phyloP scores from a whole-genome alignment of 441 rosid species.

The Kokia cookei region DNA sequence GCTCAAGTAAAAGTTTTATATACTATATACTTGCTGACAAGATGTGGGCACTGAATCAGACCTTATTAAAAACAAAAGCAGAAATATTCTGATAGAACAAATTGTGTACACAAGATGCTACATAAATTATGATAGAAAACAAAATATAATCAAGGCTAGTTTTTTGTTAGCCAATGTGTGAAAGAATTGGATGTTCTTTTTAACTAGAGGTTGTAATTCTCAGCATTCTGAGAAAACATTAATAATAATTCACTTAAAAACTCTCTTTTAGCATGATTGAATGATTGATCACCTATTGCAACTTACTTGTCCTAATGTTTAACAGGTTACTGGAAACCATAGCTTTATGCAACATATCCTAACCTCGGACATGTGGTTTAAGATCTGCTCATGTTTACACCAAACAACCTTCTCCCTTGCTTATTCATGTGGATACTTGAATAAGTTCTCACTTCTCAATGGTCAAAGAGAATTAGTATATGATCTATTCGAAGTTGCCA shows the following conservation, averaged over 20 bases:
- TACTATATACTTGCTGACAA: neutral
- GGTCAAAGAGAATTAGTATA: no score
- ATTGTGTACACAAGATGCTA: neutral
- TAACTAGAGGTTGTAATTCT: neutral
- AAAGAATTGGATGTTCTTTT: neutral
- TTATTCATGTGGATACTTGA: neutral
- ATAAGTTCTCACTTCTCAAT: neutral
- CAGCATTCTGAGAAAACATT: neutral
- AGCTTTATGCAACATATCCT: neutral
- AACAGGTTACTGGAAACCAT: neutral
- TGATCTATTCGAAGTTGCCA: neutral
- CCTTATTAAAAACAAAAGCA: no score
- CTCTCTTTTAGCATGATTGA: neutral
- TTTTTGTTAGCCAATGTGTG: neutral
- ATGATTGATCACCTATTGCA: neutral
- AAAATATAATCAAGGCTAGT: neutral
- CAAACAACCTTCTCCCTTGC: neutral
- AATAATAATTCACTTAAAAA: neutral
- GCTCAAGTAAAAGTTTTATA: neutral
- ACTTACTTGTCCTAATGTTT: no score
- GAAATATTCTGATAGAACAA: no score
- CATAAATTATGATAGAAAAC: neutral
- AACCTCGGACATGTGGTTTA: neutral
- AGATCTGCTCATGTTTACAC: neutral
- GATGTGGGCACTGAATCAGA: no score